Evolutionary conservation across 768 basidiomycete species (phyloP).

Genomic region (Boletus pseudopeckii): DNA sequence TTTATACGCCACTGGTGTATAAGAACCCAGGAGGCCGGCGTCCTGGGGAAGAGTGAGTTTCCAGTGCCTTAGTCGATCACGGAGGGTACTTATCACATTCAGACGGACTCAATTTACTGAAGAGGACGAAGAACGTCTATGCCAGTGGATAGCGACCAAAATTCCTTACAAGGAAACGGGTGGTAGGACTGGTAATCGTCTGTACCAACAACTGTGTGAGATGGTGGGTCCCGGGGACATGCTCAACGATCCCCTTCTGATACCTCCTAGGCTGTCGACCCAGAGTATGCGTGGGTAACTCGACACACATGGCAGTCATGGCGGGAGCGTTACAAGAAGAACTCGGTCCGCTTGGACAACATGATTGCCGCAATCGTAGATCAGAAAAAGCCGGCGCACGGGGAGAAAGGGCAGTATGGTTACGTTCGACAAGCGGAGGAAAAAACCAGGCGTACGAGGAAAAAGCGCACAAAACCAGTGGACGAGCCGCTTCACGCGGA

Average conservation of each 20-base stretch:
- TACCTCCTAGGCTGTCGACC: slow-evolving; percentile 50
- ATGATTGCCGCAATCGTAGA: slow-evolving; percentile 66
- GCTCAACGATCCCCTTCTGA: neutral
- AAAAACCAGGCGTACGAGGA: slow-evolving; percentile 56
- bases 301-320: slow-evolving; percentile 90
- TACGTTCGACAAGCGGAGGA: slow-evolving; percentile 75
- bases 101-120: slow-evolving; percentile 78
- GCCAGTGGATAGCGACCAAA: slow-evolving; percentile 76
- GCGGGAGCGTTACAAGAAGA: slow-evolving; percentile 87
- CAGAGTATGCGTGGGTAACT: slow-evolving; percentile 74
- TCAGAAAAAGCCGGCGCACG: slow-evolving; percentile 61
- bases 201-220: slow-evolving; percentile 80
- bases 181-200: slow-evolving; percentile 75
- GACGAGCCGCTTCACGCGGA: slow-evolving; percentile 24
- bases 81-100: neutral
- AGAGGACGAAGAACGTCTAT: slow-evolving; percentile 71
- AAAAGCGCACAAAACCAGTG: slow-evolving; percentile 40
- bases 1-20: slow-evolving; percentile 74
- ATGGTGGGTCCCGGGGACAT: slow-evolving; percentile 42
- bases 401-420: slow-evolving; percentile 80
- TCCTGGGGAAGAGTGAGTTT: slow-evolving; percentile 72
- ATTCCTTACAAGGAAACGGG: slow-evolving; percentile 83
- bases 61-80: neutral
- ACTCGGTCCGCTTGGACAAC: slow-evolving; percentile 61
- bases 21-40: slow-evolving; percentile 82